Percentiles rank a stretch among this genome's conserved stretches.
Evolutionary conservation across 768 basidiomycete genomes (phyloP).

Genomic region (Rhizopogon salebrosus): DNA sequence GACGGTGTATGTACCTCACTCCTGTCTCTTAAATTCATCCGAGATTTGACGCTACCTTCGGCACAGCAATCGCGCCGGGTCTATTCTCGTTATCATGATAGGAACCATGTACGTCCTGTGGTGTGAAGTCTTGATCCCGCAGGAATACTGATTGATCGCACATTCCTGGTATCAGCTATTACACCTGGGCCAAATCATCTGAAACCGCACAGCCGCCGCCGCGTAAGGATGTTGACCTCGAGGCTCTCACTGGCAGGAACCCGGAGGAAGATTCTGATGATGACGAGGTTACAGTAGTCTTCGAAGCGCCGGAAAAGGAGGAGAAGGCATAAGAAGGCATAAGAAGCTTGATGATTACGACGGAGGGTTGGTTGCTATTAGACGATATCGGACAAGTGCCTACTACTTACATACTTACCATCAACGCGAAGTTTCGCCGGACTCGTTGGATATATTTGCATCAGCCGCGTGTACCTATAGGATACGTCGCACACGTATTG

Average conservation of each 20-base stretch:
- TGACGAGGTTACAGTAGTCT: constrained; percentile 14
- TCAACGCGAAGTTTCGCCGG: neutral
- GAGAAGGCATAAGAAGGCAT: constrained; percentile 11
- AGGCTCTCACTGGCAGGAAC: constrained; percentile 24
- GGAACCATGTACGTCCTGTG: constrained; percentile 57
- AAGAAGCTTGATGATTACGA: no score
- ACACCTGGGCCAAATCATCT: constrained; percentile 45
- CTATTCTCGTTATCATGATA: constrained; percentile 60
- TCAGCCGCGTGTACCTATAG: no score
- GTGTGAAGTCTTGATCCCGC: neutral
- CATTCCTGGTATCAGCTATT: constrained; percentile 41
- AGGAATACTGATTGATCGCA: constrained; percentile 9
- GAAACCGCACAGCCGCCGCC: constrained; percentile 16
- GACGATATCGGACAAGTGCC: neutral
- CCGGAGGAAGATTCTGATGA: constrained; percentile 15
- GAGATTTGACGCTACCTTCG: constrained; percentile 1
- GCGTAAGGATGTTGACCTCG: constrained; percentile 34
- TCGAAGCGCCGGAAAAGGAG: constrained; percentile 24
- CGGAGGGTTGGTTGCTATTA: neutral
- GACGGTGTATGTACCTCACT: constrained; percentile 48
- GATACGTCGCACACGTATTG: neutral
- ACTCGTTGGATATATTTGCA: neutral
- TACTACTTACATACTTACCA: neutral
- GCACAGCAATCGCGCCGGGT: constrained; percentile 55
- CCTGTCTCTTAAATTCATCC: neutral